Evolutionary conservation across 75 land plant species (phyloP).

Genomic region (Gnetum montanum): DNA sequence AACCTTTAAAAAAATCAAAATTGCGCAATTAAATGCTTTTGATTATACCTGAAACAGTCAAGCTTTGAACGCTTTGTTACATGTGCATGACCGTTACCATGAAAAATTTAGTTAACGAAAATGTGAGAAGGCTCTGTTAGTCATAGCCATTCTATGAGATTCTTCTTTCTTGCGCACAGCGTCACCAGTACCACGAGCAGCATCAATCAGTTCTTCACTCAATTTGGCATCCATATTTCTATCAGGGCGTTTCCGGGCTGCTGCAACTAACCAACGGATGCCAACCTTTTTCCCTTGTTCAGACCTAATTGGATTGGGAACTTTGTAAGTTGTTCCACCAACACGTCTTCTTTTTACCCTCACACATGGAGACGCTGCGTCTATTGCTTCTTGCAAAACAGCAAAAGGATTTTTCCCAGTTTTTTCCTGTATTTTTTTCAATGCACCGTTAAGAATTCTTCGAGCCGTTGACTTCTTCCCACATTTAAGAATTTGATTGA

Average conservation of each 20-base stretch:
- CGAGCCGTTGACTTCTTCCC: no score
- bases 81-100: no score
- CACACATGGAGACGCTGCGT: neutral
- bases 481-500: no score
- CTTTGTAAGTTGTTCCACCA: conserved; percentile 5
- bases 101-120: conserved; percentile 1
- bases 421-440: neutral
- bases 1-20: no score
- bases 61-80: no score
- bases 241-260: neutral
- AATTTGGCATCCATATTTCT: conserved; percentile 5
- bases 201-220: conserved; percentile 1
- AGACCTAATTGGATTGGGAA: neutral
- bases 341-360: conserved; percentile 14
- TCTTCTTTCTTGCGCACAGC: conserved; percentile 7
- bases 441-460: no score
- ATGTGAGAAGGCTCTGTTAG: conserved; percentile 6
- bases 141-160: conserved; percentile 2
- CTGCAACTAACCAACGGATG: conserved; percentile 10
- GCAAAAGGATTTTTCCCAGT: neutral
- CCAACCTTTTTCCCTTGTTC: neutral
- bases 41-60: no score
- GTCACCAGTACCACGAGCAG: neutral
- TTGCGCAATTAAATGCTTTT: no score
- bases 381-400: neutral